Conservation (phyloP, 2,329 filamentous ascomycete species). For the Paecilomyces dactylethromorphus region DNA sequence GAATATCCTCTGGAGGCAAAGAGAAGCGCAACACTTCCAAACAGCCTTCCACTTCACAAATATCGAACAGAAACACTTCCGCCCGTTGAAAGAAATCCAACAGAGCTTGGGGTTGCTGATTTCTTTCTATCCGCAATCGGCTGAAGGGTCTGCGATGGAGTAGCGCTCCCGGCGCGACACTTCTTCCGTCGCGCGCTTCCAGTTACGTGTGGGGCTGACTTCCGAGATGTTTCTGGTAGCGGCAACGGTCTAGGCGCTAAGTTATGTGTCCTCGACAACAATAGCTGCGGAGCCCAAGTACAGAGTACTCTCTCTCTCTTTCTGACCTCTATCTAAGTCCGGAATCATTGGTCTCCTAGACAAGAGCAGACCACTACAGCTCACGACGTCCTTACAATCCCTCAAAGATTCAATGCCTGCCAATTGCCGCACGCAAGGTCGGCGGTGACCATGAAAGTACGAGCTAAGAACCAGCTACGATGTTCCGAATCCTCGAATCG, state of each 20-base stretch:
- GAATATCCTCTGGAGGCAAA: neutral
- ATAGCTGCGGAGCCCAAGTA: neutral
- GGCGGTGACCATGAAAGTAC: slow-evolving; percentile 36
- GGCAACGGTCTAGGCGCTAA: slow-evolving; percentile 2
- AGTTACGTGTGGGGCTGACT: neutral
- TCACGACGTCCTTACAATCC: neutral
- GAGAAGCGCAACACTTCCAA: neutral
- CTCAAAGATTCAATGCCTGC: slow-evolving; percentile 20
- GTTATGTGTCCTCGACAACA: neutral
- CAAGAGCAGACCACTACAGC: neutral
- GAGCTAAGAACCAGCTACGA: slow-evolving; percentile 23
- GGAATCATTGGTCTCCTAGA: neutral
- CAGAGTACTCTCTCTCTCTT: neutral
- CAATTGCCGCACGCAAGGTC: slow-evolving; percentile 18
- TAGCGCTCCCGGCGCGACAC: slow-evolving; percentile 2
- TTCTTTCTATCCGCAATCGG: neutral
- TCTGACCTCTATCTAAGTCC: neutral
- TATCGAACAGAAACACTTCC: neutral
- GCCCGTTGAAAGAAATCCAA: slow-evolving; percentile 3
- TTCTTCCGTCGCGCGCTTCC: slow-evolving; percentile 4
- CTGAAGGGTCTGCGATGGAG: slow-evolving; percentile 2
- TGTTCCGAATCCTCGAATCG: slow-evolving; percentile 56
- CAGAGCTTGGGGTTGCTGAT: slow-evolving; percentile 8
- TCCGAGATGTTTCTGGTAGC: slow-evolving; percentile 1
- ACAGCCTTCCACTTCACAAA: neutral